Base-by-base conservation (phyloP, 805 yeast genomes). In the Ogataea methylovora region DNA sequence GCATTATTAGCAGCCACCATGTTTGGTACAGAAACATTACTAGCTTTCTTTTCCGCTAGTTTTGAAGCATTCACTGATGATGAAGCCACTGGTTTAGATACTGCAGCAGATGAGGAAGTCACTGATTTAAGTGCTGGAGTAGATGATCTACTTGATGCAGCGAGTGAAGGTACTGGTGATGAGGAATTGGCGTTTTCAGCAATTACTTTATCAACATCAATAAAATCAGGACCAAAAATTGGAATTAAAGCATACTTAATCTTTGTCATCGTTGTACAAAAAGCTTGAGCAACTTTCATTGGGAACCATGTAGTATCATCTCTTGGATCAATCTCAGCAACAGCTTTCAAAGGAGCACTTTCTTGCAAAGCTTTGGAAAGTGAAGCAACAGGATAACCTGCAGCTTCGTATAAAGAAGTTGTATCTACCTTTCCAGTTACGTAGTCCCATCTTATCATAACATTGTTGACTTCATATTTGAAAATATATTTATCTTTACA, bases 211-310 rank as follows among this genome's bases (percentile, higher is more conserved):
- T 21, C 23, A 21, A 10, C 7, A 8, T 10, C 10, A 10, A 27
- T 5, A 8, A 29, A 11, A 4, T 17, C 24, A 21, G 13, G 15
- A 8, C 29, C 35, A 24, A 32, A 27, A 3, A 32, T 32, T 10
- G 35, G 35, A 13, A 24, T 32, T 11, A 32, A 16, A 9, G 29
- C 19, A 27, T 14, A 32, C 13, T 22, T 11, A 19, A 24, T 11
- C 9, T 22, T 17, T 18, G 19, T 18, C 29, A 32, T 32, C 15
- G 14, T 8, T 5, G 21, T n/a, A 9, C 9, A 15, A 26, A 32
- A 25, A 5, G 28, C 20, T 16, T 19, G 12, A 15, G 28, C 24
- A 8, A 32, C 30, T 3, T 5, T n/a, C 20, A 26, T n/a, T 11
- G 30, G 30, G 4, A 32, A 5, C 35, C 35, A 32, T 19, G 13